Conservation (phyloP, 345 rosid genomes). For the Mallotus nudiflorus region DNA sequence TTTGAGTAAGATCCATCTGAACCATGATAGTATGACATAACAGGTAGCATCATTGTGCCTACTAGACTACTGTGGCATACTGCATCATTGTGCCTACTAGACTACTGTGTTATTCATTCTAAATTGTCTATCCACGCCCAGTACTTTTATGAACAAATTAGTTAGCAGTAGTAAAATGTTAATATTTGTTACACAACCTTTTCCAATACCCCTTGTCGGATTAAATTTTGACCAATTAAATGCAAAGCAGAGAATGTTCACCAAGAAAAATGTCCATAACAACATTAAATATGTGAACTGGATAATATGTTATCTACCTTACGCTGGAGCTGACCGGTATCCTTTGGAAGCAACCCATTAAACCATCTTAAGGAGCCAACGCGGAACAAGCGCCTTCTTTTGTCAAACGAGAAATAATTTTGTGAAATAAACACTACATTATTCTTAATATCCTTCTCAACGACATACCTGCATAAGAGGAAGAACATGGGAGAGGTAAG, state of each 20-base stretch:
- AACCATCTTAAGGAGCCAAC: conserved; percentile 87
- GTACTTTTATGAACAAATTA: not conserved
- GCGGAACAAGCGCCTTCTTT: conserved; percentile 73
- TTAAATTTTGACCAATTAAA: not conserved
- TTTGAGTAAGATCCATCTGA: not conserved
- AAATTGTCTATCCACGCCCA: not conserved
- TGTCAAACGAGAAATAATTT: conserved; percentile 82
- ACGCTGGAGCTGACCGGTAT: conserved; percentile 55
- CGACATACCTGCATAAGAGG: conserved; percentile 67
- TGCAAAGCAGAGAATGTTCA: no score
- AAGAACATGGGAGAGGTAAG: not conserved
- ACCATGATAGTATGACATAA: not conserved
- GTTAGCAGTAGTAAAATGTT: not conserved
- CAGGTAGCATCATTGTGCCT: not conserved
- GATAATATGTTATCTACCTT: conserved; percentile 48
- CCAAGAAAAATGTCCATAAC: no score
- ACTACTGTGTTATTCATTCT: no score
- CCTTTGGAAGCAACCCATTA: conserved; percentile 46
- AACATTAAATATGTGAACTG: not conserved
- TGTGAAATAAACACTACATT: conserved; percentile 87
- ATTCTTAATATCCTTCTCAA: conserved; percentile 74
- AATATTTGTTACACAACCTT: no score
- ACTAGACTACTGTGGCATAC: not conserved
- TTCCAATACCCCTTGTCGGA: no score
- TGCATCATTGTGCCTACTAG: no score